Evolutionary conservation across 2,329 filamentous ascomycete species (phyloP).

Genomic region (Trichophyton rubrum): DNA sequence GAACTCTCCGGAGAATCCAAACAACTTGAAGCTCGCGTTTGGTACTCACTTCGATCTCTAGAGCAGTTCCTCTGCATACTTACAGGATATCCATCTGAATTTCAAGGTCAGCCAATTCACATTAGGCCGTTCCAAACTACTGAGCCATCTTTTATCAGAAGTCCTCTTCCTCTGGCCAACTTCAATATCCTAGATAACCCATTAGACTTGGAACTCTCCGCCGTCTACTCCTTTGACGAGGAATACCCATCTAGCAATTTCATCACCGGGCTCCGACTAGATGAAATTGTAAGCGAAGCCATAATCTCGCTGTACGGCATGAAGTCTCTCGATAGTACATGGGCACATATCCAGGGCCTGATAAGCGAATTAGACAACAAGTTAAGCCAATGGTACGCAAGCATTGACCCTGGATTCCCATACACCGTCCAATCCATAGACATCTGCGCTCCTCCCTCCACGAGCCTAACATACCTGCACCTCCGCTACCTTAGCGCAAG

Average conservation of each 20-base stretch:
- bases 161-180: not conserved
- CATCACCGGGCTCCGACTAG: constrained; percentile 10
- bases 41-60: constrained; percentile 30
- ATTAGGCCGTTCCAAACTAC: constrained; percentile 20
- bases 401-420: constrained; percentile 17
- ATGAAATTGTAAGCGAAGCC: constrained; percentile 20
- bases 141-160: constrained; percentile 15
- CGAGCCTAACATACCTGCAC: constrained; percentile 11
- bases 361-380: constrained; percentile 20
- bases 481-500: constrained; percentile 22
- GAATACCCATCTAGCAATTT: constrained; percentile 7
- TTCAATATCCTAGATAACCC: not conserved
- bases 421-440: not conserved
- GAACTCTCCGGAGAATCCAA: constrained; percentile 18
- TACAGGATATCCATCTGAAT: constrained; percentile 27
- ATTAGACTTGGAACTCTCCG: not conserved
- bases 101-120: constrained; percentile 20
- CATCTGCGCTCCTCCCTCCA: not conserved
- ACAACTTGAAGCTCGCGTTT: constrained; percentile 25
- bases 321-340: constrained; percentile 19
- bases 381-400: constrained; percentile 23
- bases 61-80: constrained; percentile 26
- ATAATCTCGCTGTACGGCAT: constrained; percentile 24
- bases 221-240: not conserved
- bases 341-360: constrained; percentile 23